Evolutionary conservation across 1,284 basidiomycete genomes (phyloP), one percentile per base, ranked within the genome.

Genomic region (Entoloma clypeatum): DNA sequence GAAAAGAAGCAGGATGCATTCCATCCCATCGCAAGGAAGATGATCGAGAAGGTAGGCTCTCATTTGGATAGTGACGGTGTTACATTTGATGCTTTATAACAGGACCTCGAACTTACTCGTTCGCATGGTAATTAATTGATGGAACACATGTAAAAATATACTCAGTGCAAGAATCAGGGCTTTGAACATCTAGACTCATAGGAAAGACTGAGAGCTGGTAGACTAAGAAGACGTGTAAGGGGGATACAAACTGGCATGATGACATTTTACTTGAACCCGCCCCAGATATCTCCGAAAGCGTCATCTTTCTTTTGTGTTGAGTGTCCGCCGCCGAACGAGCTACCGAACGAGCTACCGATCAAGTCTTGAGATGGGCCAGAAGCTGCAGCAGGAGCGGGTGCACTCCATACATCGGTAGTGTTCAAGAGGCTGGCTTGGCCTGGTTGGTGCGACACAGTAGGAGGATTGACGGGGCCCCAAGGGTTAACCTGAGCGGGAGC

Each of bases 201-300:
- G n/a, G n/a, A n/a, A n/a, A n/a, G n/a, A n/a, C n/a, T n/a, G n/a
- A n/a, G n/a, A n/a, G n/a, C n/a, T n/a, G n/a, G n/a, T n/a, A n/a
- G n/a, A n/a, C n/a, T n/a, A n/a, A n/a, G n/a, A n/a, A n/a, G n/a
- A n/a, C n/a, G n/a, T n/a, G n/a, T n/a, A n/a, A 42, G 7, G 16
- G n/a, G n/a, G 18, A 22, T 25, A 27, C 23, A 27, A 8, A 45
- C 27, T 16, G 2, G n/a, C 7, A 21, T 22, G 8, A 26, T 18
- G 7, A 6, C 19, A 13, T 48, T 29, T 58, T 71, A 85, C 69
- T 86, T 87, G 62, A 86, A 86, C 29, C 81, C 75, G 35, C 84
- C 83, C 86, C 86, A 89, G 35, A 89, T 60, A 60, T 89, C 86
- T 3, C 83, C 83, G 57, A 89, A 89, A 5, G 69, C 77, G 54